Evolutionary conservation across 768 basidiomycete genomes (phyloP).

Genomic region (Nevesoporus exiguus): DNA sequence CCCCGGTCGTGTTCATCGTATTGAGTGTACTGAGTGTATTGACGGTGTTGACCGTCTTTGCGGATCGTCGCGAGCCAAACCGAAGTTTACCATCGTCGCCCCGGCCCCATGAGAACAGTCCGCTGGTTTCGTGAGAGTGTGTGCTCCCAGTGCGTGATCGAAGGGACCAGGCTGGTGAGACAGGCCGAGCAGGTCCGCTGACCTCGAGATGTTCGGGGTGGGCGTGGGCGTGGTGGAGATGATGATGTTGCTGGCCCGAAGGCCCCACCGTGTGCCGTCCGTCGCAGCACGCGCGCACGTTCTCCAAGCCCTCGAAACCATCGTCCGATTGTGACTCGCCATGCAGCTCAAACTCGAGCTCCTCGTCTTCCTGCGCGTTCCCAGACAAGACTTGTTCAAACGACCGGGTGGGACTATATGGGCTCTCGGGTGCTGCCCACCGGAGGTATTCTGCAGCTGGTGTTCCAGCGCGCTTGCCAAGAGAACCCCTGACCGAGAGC

Average conservation of each 20-base stretch:
- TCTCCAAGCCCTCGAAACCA: slow-evolving; percentile 90
- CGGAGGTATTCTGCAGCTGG: slow-evolving; percentile 89
- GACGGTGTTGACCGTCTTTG: slow-evolving; percentile 35
- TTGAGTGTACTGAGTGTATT: slow-evolving; percentile 23
- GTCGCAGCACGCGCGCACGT: slow-evolving; percentile 90
- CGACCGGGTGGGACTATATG: slow-evolving; percentile 71
- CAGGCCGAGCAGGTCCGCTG: slow-evolving; percentile 51
- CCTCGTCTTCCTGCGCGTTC: slow-evolving; percentile 49
- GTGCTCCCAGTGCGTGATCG: slow-evolving; percentile 76
- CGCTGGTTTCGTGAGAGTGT: slow-evolving; percentile 63
- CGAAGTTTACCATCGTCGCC: slow-evolving; percentile 63
- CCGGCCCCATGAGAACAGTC: slow-evolving; percentile 67
- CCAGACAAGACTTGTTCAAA: slow-evolving; percentile 49
- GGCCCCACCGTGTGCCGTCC: slow-evolving; percentile 82
- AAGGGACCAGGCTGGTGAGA: slow-evolving; percentile 83
- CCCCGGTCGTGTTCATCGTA: slow-evolving; percentile 18
- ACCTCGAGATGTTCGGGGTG: slow-evolving; percentile 58
- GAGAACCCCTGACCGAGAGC: slow-evolving; percentile 64
- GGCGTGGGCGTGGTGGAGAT: slow-evolving; percentile 51
- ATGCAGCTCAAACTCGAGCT: slow-evolving; percentile 81
- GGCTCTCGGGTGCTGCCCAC: slow-evolving; percentile 71
- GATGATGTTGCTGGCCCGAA: slow-evolving; percentile 48
- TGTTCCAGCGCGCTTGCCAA: slow-evolving; percentile 85
- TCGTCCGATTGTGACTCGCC: slow-evolving; percentile 69
- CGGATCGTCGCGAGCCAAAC: slow-evolving; percentile 71